Conservation (phyloP, 257 asterid species). For the Scutellaria baicalensis region DNA sequence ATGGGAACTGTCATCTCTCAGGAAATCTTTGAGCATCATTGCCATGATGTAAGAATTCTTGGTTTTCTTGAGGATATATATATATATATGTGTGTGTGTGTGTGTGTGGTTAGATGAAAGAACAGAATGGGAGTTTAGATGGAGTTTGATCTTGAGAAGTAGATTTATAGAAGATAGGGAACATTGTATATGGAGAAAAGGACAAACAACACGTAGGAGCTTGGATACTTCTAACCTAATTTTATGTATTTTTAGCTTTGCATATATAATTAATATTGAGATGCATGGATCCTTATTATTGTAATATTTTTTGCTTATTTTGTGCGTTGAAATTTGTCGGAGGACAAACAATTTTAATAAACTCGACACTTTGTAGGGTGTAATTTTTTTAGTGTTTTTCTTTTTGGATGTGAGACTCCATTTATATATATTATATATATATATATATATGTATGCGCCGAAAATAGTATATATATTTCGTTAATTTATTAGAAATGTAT, state of each 20-base stretch:
- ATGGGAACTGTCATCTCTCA: conserved; percentile 30
- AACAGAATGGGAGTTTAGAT: not conserved
- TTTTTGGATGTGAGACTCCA: not conserved
- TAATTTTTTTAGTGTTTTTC: not conserved
- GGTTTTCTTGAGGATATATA: not conserved
- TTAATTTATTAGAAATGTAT: too few species aligned
- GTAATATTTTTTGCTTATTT: not conserved
- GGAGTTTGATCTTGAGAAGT: not conserved
- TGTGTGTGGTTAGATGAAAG: not conserved
- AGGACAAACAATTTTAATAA: not conserved
- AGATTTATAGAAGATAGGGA: conserved; percentile 12
- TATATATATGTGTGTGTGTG: too few species aligned
- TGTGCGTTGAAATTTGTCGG: conserved; percentile 41
- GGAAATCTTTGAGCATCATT: conserved; percentile 65
- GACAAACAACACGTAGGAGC: conserved; percentile 50
- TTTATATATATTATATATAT: too few species aligned
- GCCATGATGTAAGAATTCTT: conserved; percentile 17
- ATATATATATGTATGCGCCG: too few species aligned
- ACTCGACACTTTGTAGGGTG: not conserved
- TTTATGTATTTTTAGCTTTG: not conserved
- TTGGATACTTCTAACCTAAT: conserved; percentile 36
- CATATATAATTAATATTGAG: conserved; percentile 5
- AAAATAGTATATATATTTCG: not conserved
- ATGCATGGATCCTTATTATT: conserved; percentile 10
- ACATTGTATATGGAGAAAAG: conserved; percentile 32